Percentiles rank a stretch among this genome's conserved stretches.
Evolutionary conservation across 192 early-diverging fungal genomes (phyloP).

Genomic region (Gonapodya sp.): DNA sequence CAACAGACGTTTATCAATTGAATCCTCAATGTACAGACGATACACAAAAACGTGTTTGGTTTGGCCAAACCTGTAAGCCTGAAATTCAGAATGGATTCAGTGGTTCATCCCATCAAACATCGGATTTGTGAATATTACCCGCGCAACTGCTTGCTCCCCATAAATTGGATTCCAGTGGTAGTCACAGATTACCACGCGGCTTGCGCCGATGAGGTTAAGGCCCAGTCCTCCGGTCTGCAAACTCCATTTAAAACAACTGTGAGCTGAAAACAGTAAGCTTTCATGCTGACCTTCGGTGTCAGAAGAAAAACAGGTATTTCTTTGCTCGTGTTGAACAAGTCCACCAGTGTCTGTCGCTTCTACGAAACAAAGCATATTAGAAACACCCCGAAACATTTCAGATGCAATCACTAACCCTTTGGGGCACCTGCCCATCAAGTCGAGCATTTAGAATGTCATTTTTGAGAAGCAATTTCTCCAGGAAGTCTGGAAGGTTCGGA

Average conservation of each 20-base stretch:
- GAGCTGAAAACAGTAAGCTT: too few species aligned
- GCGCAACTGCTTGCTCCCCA: constrained; percentile 65
- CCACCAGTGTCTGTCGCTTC: constrained; percentile 45
- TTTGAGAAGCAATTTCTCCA: background rate
- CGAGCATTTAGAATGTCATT: background rate
- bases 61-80: constrained; percentile 60
- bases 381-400: too few species aligned
- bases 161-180: constrained; percentile 67
- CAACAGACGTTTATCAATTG: constrained; percentile 28
- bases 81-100: background rate
- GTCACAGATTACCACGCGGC: constrained; percentile 61
- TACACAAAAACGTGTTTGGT: constrained; percentile 60
- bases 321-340: constrained; percentile 44
- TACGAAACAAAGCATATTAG: background rate
- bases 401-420: background rate
- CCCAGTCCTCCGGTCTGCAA: constrained; percentile 36
- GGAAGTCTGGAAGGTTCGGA: background rate
- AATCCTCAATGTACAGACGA: constrained; percentile 48
- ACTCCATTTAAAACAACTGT: too few species aligned
- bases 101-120: too few species aligned
- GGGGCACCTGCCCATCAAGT: background rate
- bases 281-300: constrained; percentile 40
- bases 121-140: constrained; percentile 19
- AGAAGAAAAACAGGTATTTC: constrained; percentile 43
- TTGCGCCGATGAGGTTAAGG: constrained; percentile 61